Conservation (phyloP, 2,329 filamentous ascomycete species). For the Aureobasidium uvarum region DNA sequence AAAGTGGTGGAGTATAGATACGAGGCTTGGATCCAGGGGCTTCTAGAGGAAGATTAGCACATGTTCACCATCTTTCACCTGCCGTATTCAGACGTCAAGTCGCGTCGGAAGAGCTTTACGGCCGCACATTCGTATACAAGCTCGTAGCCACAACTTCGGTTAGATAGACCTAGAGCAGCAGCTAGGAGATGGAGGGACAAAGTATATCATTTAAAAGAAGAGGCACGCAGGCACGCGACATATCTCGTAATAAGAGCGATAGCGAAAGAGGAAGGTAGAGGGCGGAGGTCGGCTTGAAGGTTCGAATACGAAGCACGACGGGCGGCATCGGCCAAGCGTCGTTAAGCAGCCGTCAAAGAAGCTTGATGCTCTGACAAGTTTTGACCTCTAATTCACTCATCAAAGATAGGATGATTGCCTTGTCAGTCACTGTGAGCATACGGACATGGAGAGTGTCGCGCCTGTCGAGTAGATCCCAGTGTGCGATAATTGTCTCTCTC, state of each 20-base stretch:
- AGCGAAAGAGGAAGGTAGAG: slow-evolving; percentile 15
- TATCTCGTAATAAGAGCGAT: slow-evolving; percentile 1
- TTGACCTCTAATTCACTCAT: not conserved
- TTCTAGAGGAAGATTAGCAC: slow-evolving; percentile 12
- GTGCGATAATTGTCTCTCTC: not conserved
- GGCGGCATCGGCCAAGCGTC: slow-evolving; percentile 20
- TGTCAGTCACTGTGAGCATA: not conserved
- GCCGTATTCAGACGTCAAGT: slow-evolving; percentile 1
- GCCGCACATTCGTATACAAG: slow-evolving; percentile 17
- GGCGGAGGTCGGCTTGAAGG: not conserved
- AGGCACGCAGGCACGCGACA: slow-evolving; percentile 12
- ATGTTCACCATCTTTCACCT: slow-evolving; percentile 7
- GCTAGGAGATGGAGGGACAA: not conserved
- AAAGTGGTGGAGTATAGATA: not conserved
- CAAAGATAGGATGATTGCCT: not conserved
- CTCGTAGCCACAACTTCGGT: slow-evolving; percentile 7
- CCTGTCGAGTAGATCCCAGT: not conserved
- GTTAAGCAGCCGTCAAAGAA: not conserved
- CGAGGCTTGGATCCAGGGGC: not conserved
- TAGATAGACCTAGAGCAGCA: slow-evolving; percentile 15
- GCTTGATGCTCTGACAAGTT: slow-evolving; percentile 15
- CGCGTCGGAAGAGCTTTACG: not conserved
- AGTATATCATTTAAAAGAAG: not conserved
- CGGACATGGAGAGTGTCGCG: not conserved
- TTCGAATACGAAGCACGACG: slow-evolving; percentile 14